Conservation (phyloP, 2,329 filamentous ascomycete genomes). For the Pestalotiopsis sp. region DNA sequence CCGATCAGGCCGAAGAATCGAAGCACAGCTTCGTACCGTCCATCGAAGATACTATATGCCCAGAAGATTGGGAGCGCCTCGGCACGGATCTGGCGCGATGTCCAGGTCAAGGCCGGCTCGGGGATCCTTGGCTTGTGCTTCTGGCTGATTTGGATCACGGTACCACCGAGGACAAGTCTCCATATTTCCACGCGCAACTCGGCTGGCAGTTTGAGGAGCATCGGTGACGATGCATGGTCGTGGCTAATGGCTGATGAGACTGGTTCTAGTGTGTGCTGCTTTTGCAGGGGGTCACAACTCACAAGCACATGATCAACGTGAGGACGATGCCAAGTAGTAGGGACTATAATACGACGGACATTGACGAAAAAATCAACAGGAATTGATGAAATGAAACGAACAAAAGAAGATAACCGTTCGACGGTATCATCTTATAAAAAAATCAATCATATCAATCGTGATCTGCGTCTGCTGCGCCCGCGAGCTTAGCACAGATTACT, state of each 20-base stretch:
- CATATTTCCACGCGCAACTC: slow-evolving; percentile 10
- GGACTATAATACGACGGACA: not conserved
- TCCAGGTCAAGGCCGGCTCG: slow-evolving; percentile 2
- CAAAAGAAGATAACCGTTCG: not conserved
- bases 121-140: not conserved
- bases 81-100: not conserved
- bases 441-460: not conserved
- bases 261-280: not conserved
- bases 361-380: not conserved
- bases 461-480: slow-evolving; percentile 1
- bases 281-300: not conserved
- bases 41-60: slow-evolving; percentile 3
- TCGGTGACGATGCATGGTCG: not conserved
- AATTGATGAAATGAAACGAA: not conserved
- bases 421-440: not conserved
- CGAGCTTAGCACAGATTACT: not conserved
- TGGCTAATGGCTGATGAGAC: not conserved
- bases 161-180: not conserved
- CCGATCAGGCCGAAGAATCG: not conserved
- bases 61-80: slow-evolving; percentile 2
- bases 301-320: not conserved
- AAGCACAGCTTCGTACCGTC: slow-evolving; percentile 1
- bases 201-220: slow-evolving; percentile 2
- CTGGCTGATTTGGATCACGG: not conserved
- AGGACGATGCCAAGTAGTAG: not conserved